Evolutionary conservation across 495 filamentous ascomycete genomes (phyloP).

Genomic region (Jackrogersella minutella): DNA sequence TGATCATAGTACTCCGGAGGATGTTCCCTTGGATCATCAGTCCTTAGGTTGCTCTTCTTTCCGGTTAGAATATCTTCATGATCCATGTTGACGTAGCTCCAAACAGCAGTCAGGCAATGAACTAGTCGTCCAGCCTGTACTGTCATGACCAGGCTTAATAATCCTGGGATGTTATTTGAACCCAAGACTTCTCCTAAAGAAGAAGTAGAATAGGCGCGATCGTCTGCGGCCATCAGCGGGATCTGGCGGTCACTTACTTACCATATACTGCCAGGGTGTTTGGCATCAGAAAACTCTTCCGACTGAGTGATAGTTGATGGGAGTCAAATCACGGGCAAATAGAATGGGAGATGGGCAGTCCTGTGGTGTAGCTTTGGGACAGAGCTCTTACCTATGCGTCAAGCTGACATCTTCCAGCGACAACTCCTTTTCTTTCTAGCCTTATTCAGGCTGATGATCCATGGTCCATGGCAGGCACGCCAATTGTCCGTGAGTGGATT

Average conservation of each 20-base stretch:
- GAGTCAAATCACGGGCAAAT: conserved; percentile 22
- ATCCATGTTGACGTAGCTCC: conserved; percentile 3
- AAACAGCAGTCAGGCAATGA: neutral
- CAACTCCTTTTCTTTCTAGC: conserved; percentile 13
- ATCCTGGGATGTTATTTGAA: neutral
- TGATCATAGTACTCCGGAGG: neutral
- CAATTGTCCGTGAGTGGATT: conserved; percentile 25
- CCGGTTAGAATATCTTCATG: neutral
- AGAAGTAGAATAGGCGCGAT: neutral
- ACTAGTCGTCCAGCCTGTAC: conserved; percentile 21
- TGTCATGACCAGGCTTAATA: conserved; percentile 28
- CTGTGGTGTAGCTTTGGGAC: conserved; percentile 16
- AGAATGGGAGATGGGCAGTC: conserved; percentile 10
- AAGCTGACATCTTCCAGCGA: conserved; percentile 20
- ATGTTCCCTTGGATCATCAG: neutral
- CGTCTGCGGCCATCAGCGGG: conserved; percentile 22
- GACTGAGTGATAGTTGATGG: conserved; percentile 11
- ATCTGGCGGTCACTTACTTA: conserved; percentile 15
- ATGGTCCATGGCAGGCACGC: conserved; percentile 38
- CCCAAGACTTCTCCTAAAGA: conserved; percentile 9
- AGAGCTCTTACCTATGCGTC: conserved; percentile 32
- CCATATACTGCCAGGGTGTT: neutral
- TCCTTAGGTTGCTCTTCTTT: neutral
- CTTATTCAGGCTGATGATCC: conserved; percentile 31
- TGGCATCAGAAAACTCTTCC: conserved; percentile 2